A percentile compares a stretch with the other conserved stretches of the same genome.
Conservation (phyloP, 2,329 filamentous ascomycete genomes). For the Paraconiothyrium sp. region DNA sequence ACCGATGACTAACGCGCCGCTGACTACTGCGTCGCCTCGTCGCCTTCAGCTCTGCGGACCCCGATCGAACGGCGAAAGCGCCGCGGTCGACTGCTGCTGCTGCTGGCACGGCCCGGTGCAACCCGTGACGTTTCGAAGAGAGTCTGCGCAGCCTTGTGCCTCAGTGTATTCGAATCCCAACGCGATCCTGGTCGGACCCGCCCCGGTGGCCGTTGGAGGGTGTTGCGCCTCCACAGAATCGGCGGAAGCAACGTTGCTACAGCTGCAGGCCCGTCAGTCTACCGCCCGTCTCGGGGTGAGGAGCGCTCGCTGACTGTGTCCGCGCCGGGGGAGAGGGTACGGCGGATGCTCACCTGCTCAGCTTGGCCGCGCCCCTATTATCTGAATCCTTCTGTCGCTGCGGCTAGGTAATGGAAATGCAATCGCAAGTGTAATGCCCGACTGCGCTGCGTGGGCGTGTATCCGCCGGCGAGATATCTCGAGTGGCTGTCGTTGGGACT, state of each 20-base stretch:
- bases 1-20: constrained; percentile 34
- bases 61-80: constrained; percentile 11
- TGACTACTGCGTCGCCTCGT: constrained; percentile 18
- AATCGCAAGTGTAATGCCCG: neutral
- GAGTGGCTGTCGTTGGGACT: constrained; percentile 5
- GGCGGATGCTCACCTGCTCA: constrained; percentile 29
- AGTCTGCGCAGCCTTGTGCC: neutral
- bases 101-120: neutral
- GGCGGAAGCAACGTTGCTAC: constrained; percentile 32
- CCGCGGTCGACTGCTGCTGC: neutral
- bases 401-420: constrained; percentile 21
- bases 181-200: constrained; percentile 13
- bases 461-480: neutral
- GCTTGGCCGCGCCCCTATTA: constrained; percentile 24
- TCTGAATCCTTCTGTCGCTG: constrained; percentile 20
- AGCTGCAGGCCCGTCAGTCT: constrained; percentile 29
- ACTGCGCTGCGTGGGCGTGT: constrained; percentile 4
- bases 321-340: constrained; percentile 17
- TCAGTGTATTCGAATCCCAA: neutral
- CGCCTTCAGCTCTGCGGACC: constrained; percentile 17
- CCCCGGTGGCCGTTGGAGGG: constrained; percentile 22
- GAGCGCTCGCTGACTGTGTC: constrained; percentile 39
- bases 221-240: constrained; percentile 22
- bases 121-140: neutral
- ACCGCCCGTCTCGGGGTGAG: constrained; percentile 15